Evolutionary conservation across 169 alveolate species (phyloP).

Genomic region (Cryptosporidium sp.): DNA sequence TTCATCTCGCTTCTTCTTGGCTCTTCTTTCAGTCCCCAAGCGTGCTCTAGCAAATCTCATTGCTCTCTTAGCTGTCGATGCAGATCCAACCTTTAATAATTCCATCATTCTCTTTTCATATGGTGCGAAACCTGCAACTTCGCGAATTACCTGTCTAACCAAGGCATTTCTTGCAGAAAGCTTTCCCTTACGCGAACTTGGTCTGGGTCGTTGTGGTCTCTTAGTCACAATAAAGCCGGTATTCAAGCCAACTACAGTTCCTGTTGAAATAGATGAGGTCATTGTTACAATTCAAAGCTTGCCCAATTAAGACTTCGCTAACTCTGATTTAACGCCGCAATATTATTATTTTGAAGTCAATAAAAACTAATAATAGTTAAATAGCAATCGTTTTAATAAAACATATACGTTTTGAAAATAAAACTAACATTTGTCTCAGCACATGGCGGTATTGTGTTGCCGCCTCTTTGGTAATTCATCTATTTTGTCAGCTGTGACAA

Average conservation of each 20-base stretch:
- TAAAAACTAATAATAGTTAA: background rate
- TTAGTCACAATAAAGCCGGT: constrained; percentile 88
- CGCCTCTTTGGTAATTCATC: background rate
- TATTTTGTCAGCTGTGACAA: background rate
- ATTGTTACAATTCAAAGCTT: constrained; percentile 1
- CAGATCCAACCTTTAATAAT: constrained; percentile 96
- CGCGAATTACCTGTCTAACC: constrained; percentile 94
- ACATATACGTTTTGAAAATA: background rate
- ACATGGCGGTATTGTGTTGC: background rate
- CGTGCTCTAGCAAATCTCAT: constrained; percentile 97
- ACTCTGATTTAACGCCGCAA: constrained; percentile 11
- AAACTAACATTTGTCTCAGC: background rate
- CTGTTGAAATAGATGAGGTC: constrained; percentile 69
- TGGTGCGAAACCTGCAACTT: constrained; percentile 98
- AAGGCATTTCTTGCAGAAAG: constrained; percentile 91
- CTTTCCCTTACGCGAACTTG: constrained; percentile 89
- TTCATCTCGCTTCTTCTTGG: constrained; percentile 95
- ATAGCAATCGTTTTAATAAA: too few relatives aligned
- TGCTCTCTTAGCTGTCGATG: constrained; percentile 98
- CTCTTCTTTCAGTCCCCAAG: constrained; percentile 99
- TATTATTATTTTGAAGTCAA: background rate
- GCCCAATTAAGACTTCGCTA: background rate
- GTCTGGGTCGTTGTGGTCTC: constrained; percentile 82
- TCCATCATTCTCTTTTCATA: constrained; percentile 98
- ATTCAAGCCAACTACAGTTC: constrained; percentile 81